Evolutionary conservation across 345 rosid species (phyloP), one percentile per base, ranked within the genome.

Genomic region (Corchorus capsularis): DNA sequence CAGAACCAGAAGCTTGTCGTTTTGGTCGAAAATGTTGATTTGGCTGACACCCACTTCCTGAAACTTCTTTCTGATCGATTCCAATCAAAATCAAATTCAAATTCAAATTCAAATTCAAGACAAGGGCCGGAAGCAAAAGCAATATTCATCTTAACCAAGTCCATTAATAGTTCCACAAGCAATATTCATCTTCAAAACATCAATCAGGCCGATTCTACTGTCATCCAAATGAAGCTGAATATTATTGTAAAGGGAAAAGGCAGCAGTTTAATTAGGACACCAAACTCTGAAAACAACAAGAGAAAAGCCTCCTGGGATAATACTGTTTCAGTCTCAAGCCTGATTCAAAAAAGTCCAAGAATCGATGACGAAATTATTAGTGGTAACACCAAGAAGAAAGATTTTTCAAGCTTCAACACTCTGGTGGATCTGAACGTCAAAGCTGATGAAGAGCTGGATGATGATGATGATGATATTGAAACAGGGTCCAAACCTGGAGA

Each of bases 391-490:
- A 74, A 63, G 22, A 83, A 82, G 75, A 82, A 81, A 69, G 86
- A 80, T 59, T 77, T 87, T 55, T 88, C 89, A 63, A 89, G 85
- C 68, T 87, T 85, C 78, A 90, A 80, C 81, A 76, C 77, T 39
- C 91, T 94, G 55, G 27, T 27, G 27, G 98, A 94, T 75, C 91
- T 94, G 5, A 94, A 94, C 86, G 79, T 87, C 77, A 86, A 77
- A 71, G 89, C 89, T 4, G 82, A 82, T 1, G 86, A 76, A 4
- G 88, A 39, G 43, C 43, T 2, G 43, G 43, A 39, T 39, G 43
- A 39, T 39, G 43, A 84, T 1, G 76, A 78, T 39, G 43, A 84
- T 1, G 76, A 78, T 0, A 27, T 27, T 27, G 89, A 83, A 65
- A 75, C 76, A 8, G 85, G 80, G 8, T 86, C 66, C 52, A 78